Percentiles rank a stretch among this genome's conserved stretches.
Evolutionary conservation across 345 rosid species (phyloP).

Genomic region (Camelina laxa): DNA sequence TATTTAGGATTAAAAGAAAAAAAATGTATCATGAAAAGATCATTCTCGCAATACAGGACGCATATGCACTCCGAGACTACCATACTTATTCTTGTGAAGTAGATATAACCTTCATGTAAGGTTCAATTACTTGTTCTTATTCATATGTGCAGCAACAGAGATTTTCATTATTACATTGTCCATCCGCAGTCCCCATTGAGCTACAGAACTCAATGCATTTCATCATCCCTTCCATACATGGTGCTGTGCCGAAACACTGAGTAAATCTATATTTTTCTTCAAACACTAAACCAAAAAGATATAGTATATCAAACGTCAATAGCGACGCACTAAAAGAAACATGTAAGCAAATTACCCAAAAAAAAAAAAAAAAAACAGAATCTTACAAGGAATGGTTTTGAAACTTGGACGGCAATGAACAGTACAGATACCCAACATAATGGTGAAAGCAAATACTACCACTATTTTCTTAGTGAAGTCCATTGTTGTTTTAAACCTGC

Average conservation of each 20-base stretch:
- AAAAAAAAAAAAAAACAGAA: neutral
- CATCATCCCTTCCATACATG: constrained; percentile 22
- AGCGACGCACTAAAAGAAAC: neutral
- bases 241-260: constrained; percentile 19
- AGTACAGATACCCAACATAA: neutral
- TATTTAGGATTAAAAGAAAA: too few relatives aligned
- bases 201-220: constrained; percentile 28
- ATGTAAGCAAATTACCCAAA: neutral
- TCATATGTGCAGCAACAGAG: constrained; percentile 4
- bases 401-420: constrained; percentile 11
- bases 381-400: neutral
- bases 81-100: too few relatives aligned
- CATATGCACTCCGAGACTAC: too few relatives aligned
- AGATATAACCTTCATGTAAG: neutral
- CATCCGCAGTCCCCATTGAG: constrained; percentile 20
- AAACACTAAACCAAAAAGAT: neutral
- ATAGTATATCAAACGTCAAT: neutral
- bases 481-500: neutral
- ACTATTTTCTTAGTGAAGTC: neutral
- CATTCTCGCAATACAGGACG: too few relatives aligned
- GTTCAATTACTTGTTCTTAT: too few relatives aligned
- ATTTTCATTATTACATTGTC: constrained; percentile 22
- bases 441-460: constrained; percentile 1
- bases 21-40: too few relatives aligned
- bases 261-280: too few relatives aligned